Percentiles rank a stretch among this genome's conserved stretches.
Conservation (phyloP, 1,139 yeast species). For the Arxiozyma bovina region DNA sequence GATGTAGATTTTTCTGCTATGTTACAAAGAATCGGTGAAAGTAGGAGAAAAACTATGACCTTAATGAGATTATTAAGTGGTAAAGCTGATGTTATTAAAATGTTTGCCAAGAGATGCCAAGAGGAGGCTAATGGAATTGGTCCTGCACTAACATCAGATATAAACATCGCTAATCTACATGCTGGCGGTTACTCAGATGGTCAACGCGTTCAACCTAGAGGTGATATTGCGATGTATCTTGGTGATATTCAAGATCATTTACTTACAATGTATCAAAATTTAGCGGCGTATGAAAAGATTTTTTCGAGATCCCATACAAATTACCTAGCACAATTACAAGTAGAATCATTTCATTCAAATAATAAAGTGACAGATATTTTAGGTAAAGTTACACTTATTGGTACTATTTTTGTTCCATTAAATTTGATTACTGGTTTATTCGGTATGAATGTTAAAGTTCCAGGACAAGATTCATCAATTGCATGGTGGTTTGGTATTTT, state of each 20-base stretch:
- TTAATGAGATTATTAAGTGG: constrained; percentile 83
- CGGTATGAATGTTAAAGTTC: constrained; percentile 92
- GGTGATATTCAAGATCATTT: constrained; percentile 98
- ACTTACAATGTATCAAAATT: constrained; percentile 88
- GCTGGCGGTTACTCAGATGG: constrained; percentile 6
- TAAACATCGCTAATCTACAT: constrained; percentile 32
- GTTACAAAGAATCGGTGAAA: constrained; percentile 78
- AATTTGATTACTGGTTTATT: constrained; percentile 85
- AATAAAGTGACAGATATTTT: constrained; percentile 78
- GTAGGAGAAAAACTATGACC: constrained; percentile 86
- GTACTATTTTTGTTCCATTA: constrained; percentile 85
- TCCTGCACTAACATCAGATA: constrained; percentile 31
- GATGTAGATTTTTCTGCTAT: constrained; percentile 60
- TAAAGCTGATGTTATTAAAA: constrained; percentile 93
- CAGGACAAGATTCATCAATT: constrained; percentile 48
- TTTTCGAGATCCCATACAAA: constrained; percentile 87
- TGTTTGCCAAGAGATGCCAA: constrained; percentile 94
- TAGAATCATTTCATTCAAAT: constrained; percentile 79
- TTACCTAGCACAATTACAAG: constrained; percentile 88
- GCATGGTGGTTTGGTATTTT: constrained; percentile 65
- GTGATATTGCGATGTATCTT: constrained; percentile 74
- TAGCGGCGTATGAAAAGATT: constrained; percentile 83
- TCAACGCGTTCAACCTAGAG: constrained; percentile 42
- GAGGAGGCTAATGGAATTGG: constrained; percentile 39
- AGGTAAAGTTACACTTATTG: constrained; percentile 80